Evolutionary conservation across 2,329 filamentous ascomycete genomes (phyloP), one percentile per base, ranked within the genome.

Genomic region (Lasiodiplodia hormozganensis): DNA sequence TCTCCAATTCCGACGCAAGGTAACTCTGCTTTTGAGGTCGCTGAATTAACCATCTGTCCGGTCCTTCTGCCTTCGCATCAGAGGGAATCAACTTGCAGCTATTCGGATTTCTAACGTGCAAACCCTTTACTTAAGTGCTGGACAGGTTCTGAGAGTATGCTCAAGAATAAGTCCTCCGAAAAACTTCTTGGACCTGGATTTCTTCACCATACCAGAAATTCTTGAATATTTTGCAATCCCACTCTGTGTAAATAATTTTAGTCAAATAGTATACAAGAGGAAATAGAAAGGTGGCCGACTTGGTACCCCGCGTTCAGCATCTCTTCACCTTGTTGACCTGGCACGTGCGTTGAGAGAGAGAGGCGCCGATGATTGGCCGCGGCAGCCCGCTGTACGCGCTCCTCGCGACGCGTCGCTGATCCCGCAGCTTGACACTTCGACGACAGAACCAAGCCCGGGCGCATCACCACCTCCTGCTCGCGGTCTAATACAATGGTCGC

Each of bases 391-490:
- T 12, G 43, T 34, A 64, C 60, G 60, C 60, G 60, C 60, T 64
- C 25, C 28, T 64, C 60, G 60, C 60, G 60, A 64, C 60, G 60
- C 60, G 60, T 64, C 60, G 60, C 60, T 64, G 31, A 52, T 64
- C 60, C 40, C 60, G 60, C 60, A 64, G 60, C 60, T 64, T 64
- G 60, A 53, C 31, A 52, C 60, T 62, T n/a, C 60, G 11, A 31
- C 60, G 31, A 21, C 47, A 18, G 43, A 18, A 28, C 28, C 28
- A 28, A 52, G 28, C 60, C 47, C 34, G 60, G 21, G 43, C 60
- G 47, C 60, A 52, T 52, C 60, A 52, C 47, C n/a, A 36, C 28
- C 47, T 18, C 12, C 47, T 34, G 60, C 43, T 64, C 54, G 54
- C 65, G 40, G 21, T 54, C 7, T 36, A 28, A 7, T 47, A 60